Evolutionary conservation across 768 basidiomycete species (phyloP).

Genomic region (Filobasidium wieringae): DNA sequence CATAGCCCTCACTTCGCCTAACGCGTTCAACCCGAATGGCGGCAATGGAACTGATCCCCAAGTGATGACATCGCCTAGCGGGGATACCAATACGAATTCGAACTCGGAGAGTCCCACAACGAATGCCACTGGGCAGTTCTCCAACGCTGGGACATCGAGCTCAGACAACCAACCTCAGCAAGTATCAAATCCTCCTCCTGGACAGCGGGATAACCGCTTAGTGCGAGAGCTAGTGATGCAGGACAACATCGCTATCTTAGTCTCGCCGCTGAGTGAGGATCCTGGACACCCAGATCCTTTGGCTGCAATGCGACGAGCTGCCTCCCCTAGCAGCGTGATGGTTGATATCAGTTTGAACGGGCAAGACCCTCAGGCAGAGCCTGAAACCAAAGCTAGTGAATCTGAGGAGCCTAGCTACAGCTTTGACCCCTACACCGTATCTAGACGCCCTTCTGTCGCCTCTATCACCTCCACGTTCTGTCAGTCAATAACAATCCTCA

Average conservation of each 20-base stretch:
- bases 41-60: slow-evolving; percentile 43
- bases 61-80: too few relatives aligned
- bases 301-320: too few relatives aligned
- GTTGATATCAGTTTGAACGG: not conserved
- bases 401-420: slow-evolving; percentile 1
- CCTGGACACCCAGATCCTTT: too few relatives aligned
- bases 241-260: slow-evolving; percentile 58
- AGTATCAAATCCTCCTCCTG: slow-evolving; percentile 5
- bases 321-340: not conserved
- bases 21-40: slow-evolving; percentile 54
- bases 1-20: slow-evolving; percentile 71
- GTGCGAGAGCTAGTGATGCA: slow-evolving; percentile 72
- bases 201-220: slow-evolving; percentile 53
- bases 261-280: slow-evolving; percentile 42
- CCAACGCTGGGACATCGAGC: too few relatives aligned
- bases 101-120: slow-evolving; percentile 49
- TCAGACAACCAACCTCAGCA: too few relatives aligned
- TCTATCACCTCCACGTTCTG: slow-evolving; percentile 58
- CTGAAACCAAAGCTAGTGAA: not conserved
- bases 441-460: slow-evolving; percentile 29
- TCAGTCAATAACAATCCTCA: slow-evolving; percentile 73
- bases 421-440: slow-evolving; percentile 27
- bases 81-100: too few relatives aligned
- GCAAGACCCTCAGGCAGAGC: not conserved
- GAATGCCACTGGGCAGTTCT: not conserved